These are phyloP conservation scores for Ascochyta viciae-villosae DNA, from an alignment of 2,329 filamentous ascomycete species.

Conservation along the genomic window DNA sequence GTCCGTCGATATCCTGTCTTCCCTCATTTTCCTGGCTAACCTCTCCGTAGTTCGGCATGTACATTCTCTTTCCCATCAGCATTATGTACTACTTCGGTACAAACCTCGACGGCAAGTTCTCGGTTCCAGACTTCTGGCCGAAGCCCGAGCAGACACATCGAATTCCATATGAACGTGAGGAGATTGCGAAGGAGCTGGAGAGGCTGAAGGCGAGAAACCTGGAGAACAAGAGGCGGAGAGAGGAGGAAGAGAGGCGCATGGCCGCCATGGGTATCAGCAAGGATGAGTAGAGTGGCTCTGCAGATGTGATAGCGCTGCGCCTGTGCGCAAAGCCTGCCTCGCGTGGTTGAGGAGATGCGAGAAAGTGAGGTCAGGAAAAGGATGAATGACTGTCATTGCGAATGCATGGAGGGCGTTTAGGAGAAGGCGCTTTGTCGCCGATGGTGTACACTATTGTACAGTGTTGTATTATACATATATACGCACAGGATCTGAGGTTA, in stretches of 20 bases:
- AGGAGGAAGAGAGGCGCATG: slow-evolving; percentile 45
- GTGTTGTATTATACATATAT: slow-evolving; percentile 37
- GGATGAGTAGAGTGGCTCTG: slow-evolving; percentile 16
- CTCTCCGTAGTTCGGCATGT: slow-evolving; percentile 85
- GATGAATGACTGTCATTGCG: not conserved
- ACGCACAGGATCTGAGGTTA: slow-evolving; percentile 16
- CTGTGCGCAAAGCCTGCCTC: not conserved
- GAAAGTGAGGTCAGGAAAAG: not conserved
- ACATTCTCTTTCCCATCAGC: slow-evolving; percentile 97
- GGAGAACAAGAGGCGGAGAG: slow-evolving; percentile 56
- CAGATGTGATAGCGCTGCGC: not conserved
- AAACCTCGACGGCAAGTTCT: slow-evolving; percentile 87
- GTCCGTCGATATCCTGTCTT: slow-evolving; percentile 55
- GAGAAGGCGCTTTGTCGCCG: slow-evolving; percentile 8
- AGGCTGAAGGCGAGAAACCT: slow-evolving; percentile 65
- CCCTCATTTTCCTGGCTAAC: slow-evolving; percentile 1
- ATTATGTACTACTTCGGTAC: slow-evolving; percentile 99
- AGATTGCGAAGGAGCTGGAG: slow-evolving; percentile 82
- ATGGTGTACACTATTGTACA: slow-evolving; percentile 34
- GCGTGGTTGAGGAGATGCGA: not conserved
- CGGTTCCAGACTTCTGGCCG: slow-evolving; percentile 92
- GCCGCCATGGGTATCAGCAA: slow-evolving; percentile 25
- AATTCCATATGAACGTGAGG: slow-evolving; percentile 78
- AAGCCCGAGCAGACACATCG: slow-evolving; percentile 77
- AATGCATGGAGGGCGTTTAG: slow-evolving; percentile 31